These are phyloP conservation scores for Chalaropsis thielavioides DNA, from an alignment of 2,329 filamentous ascomycete species.

Conservation along the genomic window DNA sequence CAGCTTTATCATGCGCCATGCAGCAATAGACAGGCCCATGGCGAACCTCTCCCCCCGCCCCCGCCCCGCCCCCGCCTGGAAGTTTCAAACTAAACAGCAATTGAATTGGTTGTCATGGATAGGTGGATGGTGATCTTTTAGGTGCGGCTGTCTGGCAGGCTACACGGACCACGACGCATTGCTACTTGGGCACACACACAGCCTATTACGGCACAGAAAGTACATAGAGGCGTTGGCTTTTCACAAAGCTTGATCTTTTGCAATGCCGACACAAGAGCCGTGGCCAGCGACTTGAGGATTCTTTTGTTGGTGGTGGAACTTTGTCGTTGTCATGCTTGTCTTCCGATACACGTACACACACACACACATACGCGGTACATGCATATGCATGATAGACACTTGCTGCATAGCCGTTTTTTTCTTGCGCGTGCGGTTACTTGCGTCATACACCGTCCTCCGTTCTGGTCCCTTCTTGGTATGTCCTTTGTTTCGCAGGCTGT, in stretches of 20 bases:
- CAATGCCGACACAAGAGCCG: background rate
- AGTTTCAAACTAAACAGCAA: too few relatives aligned
- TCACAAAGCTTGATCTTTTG: background rate
- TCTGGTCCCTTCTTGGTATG: background rate
- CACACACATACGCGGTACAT: background rate
- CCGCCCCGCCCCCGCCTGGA: too few relatives aligned
- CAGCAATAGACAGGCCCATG: too few relatives aligned
- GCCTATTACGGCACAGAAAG: background rate
- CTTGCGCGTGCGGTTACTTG: background rate
- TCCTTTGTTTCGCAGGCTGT: background rate
- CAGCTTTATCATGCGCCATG: too few relatives aligned
- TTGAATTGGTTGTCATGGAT: background rate
- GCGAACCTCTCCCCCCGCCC: too few relatives aligned
- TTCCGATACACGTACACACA: background rate
- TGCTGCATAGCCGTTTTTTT: background rate
- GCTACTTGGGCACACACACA: background rate
- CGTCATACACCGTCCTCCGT: background rate
- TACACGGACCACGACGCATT: background rate
- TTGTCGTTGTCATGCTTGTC: background rate
- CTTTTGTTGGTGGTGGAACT: background rate
- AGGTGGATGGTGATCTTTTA: background rate
- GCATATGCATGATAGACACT: background rate
- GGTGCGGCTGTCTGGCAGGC: background rate
- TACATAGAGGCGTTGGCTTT: background rate
- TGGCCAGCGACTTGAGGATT: background rate